Conservation (phyloP, 176 grass and related monocot genomes). For the Stipa capillata region DNA sequence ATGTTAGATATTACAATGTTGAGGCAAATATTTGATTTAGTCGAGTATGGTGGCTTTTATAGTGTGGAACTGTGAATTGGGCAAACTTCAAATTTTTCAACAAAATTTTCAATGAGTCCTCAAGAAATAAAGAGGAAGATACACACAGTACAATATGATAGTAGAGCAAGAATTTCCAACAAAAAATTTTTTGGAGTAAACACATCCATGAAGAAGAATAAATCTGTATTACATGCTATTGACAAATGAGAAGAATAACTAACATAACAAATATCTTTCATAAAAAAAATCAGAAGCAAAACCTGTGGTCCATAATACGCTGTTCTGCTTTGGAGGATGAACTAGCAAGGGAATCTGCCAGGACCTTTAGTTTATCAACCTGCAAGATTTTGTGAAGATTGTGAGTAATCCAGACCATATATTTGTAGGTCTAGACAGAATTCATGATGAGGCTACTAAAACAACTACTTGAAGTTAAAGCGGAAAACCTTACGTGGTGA, state of each 20-base stretch:
- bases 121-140: neutral
- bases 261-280: neutral
- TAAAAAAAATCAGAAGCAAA: constrained; percentile 8
- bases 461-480: neutral
- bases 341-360: constrained; percentile 85
- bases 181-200: neutral
- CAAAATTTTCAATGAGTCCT: neutral
- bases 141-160: neutral
- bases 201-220: neutral
- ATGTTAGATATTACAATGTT: neutral
- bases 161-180: constrained; percentile 2
- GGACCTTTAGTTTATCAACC: constrained; percentile 91
- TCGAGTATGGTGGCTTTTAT: neutral
- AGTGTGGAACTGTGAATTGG: neutral
- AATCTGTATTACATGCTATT: neutral
- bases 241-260: neutral
- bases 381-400: constrained; percentile 35
- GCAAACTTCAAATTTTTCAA: neutral
- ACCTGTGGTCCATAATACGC: constrained; percentile 98
- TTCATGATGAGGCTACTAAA: neutral
- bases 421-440: neutral
- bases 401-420: neutral
- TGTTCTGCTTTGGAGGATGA: constrained; percentile 93
- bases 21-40: neutral
- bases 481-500: constrained; percentile 1